Base-by-base conservation (phyloP, 1,284 basidiomycete genomes). In the Melampsora americana region DNA sequence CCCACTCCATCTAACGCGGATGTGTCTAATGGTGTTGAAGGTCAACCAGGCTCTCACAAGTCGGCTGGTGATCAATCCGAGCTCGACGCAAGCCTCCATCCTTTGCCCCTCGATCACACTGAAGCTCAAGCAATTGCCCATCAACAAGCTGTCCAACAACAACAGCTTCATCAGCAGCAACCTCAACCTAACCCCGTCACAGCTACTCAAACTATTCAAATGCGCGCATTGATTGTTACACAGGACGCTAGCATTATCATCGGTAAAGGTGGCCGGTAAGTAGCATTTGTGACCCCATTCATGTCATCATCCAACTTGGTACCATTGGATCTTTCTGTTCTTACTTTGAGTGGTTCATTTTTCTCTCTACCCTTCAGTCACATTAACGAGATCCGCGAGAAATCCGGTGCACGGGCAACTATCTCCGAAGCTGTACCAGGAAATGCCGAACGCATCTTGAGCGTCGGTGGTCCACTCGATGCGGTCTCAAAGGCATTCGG, bases 241-340 rank as follows among this genome's bases (percentile, higher is more conserved):
- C 94, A 97, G 84, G 96, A 99, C 84, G 96, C 96, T 20, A 95
- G 93, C 77, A 94, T 99, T 84, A 99, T 99, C 85, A 99, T 99
- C 82, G 96, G 96, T 56, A 95, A 95, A 84, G 92, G 87, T 67
- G 96, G 96, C 30, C 72, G 72, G 72, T 74, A 50, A 46, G 71
- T 53, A 30, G 12, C 5, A 28, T 30, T 20, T 35, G 5, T n/a
- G 28, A 35, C 14, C 35, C 30, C 14, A 39, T 32, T 3, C 32
- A 3, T 30, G 5, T 48, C 18, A 35, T 35, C 35, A 35, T 35
- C 3, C 9, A 35, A 9, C 6, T 5, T 42, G 39, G 11, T 11
- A 5, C 1, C 39, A 42, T 42, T 11, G 1, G 39, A 42, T 7
- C 5, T 42, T 12, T 42, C 39, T 42, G 39, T 1, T 42, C 39